phyloP scores from a whole-genome alignment of 2,329 filamentous ascomycete genomes.

The Amylocarpus encephaloides region DNA sequence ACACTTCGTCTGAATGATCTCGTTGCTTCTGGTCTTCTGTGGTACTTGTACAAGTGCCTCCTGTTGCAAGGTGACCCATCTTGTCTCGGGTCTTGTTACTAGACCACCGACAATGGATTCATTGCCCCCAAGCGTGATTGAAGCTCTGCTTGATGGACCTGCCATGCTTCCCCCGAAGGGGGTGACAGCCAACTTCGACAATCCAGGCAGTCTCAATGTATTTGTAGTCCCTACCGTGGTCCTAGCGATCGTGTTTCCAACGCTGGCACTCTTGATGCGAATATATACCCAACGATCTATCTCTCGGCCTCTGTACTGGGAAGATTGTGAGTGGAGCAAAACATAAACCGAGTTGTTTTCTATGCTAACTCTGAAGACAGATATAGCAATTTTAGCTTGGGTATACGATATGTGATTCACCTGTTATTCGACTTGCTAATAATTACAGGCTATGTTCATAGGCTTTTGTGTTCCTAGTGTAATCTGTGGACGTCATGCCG shows the following conservation, averaged over 20 bases:
- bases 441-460: constrained; percentile 1
- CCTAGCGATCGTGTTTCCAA: neutral
- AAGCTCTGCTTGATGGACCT: neutral
- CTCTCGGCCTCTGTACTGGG: constrained; percentile 1
- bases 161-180: neutral
- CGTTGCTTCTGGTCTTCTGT: no score
- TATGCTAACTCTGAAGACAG: neutral
- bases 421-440: neutral
- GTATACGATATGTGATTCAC: neutral
- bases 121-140: neutral
- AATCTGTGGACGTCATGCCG: constrained; percentile 1
- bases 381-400: constrained; percentile 3
- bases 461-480: neutral
- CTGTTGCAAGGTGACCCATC: no score
- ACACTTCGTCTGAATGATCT: no score
- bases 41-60: no score
- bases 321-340: constrained; percentile 4
- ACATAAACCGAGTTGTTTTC: neutral
- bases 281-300: constrained; percentile 4
- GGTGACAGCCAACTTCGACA: constrained; percentile 1
- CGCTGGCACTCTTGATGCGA: constrained; percentile 1
- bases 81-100: no score
- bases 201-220: neutral
- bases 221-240: constrained; percentile 1
- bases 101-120: no score